Evolutionary conservation across 345 rosid genomes (phyloP).

Genomic region (Gossypium ekmanianum): DNA sequence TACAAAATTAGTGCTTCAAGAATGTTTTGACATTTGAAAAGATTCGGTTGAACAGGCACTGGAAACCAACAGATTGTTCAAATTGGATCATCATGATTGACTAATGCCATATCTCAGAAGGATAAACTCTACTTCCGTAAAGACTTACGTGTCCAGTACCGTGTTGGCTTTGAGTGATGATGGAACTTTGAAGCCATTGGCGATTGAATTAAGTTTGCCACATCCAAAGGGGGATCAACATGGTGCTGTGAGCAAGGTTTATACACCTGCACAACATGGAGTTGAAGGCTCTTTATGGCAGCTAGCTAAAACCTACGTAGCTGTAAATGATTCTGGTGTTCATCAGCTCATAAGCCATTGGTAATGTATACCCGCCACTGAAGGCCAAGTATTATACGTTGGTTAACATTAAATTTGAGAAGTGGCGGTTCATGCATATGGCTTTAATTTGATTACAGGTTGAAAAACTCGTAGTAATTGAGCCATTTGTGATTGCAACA

Average conservation of each 20-base stretch:
- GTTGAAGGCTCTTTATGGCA: slow-evolving; percentile 62
- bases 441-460: slow-evolving; percentile 30
- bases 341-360: slow-evolving; percentile 93
- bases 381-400: not conserved
- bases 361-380: slow-evolving; percentile 10
- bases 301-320: slow-evolving; percentile 80
- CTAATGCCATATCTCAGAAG: slow-evolving; percentile 65
- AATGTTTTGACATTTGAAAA: too few species aligned
- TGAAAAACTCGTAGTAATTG: slow-evolving; percentile 65
- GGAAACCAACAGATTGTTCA: slow-evolving; percentile 52
- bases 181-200: slow-evolving; percentile 77
- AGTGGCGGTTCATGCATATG: not conserved
- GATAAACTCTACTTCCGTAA: slow-evolving; percentile 54
- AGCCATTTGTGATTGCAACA: slow-evolving; percentile 75
- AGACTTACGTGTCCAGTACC: slow-evolving; percentile 75
- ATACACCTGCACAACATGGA: slow-evolving; percentile 61
- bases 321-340: slow-evolving; percentile 72
- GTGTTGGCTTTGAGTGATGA: slow-evolving; percentile 64
- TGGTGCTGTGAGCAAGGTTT: slow-evolving; percentile 60
- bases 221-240: slow-evolving; percentile 55
- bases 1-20: too few species aligned
- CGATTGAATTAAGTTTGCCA: slow-evolving; percentile 76
- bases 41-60: slow-evolving; percentile 45
- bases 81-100: slow-evolving; percentile 73
- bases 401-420: not conserved